Base-by-base conservation (phyloP, 1,284 basidiomycete genomes). In the Porogramme epimiltina region DNA sequence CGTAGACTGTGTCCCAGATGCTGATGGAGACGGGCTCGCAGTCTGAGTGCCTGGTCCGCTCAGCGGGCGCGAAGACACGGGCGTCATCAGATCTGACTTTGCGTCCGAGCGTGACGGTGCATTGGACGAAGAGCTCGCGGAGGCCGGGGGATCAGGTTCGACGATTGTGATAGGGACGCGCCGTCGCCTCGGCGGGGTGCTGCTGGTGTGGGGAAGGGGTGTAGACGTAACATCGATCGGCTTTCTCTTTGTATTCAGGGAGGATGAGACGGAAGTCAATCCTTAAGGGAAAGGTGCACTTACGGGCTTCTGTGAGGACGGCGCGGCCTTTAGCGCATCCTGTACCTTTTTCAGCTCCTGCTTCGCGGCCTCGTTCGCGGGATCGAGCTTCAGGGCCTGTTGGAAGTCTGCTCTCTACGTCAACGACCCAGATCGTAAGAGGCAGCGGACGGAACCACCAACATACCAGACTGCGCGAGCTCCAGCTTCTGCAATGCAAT, bases 141-240 rank as follows among this genome's bases (percentile, higher is more conserved):
- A 16, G 16, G 34, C 13, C 28, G 8, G 8, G 36, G 63, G 16
- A n/a, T 61, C 59, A 33, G 59, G 61, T 34, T 89, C 85, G 1
- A 89, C 68, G 28, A 90, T 84, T 25, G 76, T 75, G 45, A 91
- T 90, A 0, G 89, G 89, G 10, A 91, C 75, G 19, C 88, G 79
- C 37, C 87, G 76, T 25, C 85, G 73, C 55, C 70, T 73, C 2
- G 53, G 55, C n/a, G 34, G 43, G 3, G 36, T 39, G 16, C n/a
- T 37, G 10, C 13, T 37, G 16, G 54, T 16, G 5, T 56, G 34
- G 26, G 60, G 26, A 22, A 57, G 38, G 15, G 64, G 69, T 13
- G 69, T 49, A 11, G 42, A 20, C 3, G 48, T 26, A 18, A 51
- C 59, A 43, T 55, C 43, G 49, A 66, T 60, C 51, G 47, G 55